These are phyloP conservation scores for Lenzites betulinus DNA, from an alignment of 768 basidiomycete species.

Conservation along the genomic window DNA sequence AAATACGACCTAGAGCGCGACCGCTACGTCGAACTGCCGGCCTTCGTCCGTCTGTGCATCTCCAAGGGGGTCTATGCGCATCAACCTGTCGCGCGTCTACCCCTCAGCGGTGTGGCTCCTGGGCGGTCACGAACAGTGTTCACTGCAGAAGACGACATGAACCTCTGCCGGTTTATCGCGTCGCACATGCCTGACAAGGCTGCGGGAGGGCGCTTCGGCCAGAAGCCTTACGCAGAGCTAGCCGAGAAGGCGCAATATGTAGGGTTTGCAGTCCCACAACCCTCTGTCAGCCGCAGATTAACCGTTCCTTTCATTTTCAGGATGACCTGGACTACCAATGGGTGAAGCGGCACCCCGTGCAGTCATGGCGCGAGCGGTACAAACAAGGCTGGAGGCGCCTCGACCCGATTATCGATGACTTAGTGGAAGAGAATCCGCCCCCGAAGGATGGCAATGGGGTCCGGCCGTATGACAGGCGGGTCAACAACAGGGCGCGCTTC, in stretches of 20 bases:
- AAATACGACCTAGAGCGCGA: slow-evolving; percentile 10
- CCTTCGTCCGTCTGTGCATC: slow-evolving; percentile 20
- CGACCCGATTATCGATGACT: slow-evolving; percentile 38
- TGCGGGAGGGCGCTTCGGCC: slow-evolving; percentile 11
- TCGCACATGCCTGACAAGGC: neutral
- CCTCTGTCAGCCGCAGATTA: too few relatives aligned
- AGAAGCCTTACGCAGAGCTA: slow-evolving; percentile 4
- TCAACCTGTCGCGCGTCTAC: slow-evolving; percentile 25
- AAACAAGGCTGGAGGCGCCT: slow-evolving; percentile 69
- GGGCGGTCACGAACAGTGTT: slow-evolving; percentile 8
- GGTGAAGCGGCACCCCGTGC: slow-evolving; percentile 80
- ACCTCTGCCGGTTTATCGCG: slow-evolving; percentile 16
- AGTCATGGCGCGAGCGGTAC: slow-evolving; percentile 84
- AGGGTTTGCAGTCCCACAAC: neutral
- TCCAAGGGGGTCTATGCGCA: slow-evolving; percentile 10
- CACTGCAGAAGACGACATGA: slow-evolving; percentile 18
- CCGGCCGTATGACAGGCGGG: slow-evolving; percentile 7
- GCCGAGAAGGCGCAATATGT: slow-evolving; percentile 2
- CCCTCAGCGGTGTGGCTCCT: slow-evolving; percentile 6
- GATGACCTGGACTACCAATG: slow-evolving; percentile 54
- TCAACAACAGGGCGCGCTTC: neutral
- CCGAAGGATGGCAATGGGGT: slow-evolving; percentile 20
- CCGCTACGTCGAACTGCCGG: slow-evolving; percentile 10
- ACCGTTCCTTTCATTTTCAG: neutral
- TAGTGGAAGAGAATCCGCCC: slow-evolving; percentile 19